phyloP scores from a whole-genome alignment of 2,329 filamentous ascomycete genomes.

The Diaporthe sp. region DNA sequence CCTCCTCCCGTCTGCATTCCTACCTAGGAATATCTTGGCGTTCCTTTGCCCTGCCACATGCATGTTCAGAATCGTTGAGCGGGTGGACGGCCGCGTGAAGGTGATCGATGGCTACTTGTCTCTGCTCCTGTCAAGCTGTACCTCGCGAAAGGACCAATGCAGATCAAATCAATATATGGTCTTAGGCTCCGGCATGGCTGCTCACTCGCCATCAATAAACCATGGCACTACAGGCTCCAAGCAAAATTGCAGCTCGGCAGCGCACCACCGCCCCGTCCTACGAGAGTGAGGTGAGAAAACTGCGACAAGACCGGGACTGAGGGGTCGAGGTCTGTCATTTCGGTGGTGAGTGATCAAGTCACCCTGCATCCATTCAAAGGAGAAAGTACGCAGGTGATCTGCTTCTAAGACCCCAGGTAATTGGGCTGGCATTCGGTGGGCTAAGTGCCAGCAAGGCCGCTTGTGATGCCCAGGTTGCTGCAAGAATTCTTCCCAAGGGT shows the following conservation, averaged over 20 bases:
- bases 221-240: neutral
- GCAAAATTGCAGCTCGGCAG: neutral
- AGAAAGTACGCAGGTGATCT: neutral
- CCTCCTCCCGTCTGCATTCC: no score
- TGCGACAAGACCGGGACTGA: neutral
- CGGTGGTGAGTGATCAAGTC: neutral
- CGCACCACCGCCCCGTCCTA: neutral
- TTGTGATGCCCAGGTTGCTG: neutral
- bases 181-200: neutral
- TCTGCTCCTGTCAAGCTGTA: neutral
- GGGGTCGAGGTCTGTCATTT: neutral
- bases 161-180: neutral
- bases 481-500: neutral
- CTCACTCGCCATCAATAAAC: neutral
- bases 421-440: neutral
- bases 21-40: neutral
- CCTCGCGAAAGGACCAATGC: neutral
- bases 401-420: neutral
- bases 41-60: neutral
- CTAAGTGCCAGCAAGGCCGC: neutral
- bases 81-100: neutral
- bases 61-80: neutral
- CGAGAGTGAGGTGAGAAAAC: neutral
- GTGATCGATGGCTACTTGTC: neutral
- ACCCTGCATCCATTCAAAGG: neutral